Evolutionary conservation across 331 rosid genomes (phyloP).

Genomic region (Acacia pycnantha): DNA sequence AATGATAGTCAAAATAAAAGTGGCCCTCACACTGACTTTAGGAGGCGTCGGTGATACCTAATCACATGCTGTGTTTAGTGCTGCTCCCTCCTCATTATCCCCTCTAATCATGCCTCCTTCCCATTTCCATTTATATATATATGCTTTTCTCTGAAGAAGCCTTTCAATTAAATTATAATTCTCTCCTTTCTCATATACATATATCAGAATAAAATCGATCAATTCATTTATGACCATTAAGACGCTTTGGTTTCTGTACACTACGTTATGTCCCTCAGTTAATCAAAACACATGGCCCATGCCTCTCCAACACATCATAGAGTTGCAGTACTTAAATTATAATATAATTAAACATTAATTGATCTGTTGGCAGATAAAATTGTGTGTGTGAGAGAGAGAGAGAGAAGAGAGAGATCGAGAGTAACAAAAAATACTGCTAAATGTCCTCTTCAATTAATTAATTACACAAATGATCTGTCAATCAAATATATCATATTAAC

Average conservation of each 20-base stretch:
- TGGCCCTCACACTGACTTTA: neutral
- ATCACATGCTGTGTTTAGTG: conserved; percentile 3
- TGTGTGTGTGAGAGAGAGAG: neutral
- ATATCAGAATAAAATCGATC: neutral
- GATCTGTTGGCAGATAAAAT: neutral
- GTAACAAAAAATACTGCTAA: too few relatives aligned
- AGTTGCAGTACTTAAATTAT: neutral
- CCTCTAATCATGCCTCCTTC: neutral
- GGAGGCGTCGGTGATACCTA: neutral
- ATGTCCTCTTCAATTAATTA: neutral
- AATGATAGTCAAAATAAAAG: neutral
- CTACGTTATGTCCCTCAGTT: neutral
- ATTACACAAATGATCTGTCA: neutral
- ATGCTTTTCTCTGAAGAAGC: neutral
- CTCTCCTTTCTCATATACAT: neutral
- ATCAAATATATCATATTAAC: neutral
- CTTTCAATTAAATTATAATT: neutral
- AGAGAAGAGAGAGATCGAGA: too few relatives aligned
- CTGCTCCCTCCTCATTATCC: neutral
- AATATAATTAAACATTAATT: neutral
- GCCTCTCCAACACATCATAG: neutral
- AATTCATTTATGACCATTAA: neutral
- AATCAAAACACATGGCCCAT: neutral
- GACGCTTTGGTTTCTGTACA: neutral
- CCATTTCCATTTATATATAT: neutral